Evolutionary conservation across 2,329 filamentous ascomycete species (phyloP).

Genomic region (Calycina marina): DNA sequence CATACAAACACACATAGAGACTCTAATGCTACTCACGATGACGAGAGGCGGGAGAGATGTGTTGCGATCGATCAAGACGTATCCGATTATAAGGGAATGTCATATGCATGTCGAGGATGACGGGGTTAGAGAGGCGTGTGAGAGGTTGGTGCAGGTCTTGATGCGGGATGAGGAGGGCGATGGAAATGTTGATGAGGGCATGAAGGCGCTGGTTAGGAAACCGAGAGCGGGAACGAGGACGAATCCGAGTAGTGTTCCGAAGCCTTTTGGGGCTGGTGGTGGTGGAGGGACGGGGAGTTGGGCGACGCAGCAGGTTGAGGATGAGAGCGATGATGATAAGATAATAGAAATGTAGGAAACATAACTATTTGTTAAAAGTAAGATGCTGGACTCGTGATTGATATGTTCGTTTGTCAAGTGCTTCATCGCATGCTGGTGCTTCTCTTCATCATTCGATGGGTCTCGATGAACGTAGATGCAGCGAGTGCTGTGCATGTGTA

Average conservation of each 20-base stretch:
- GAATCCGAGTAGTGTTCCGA: conserved; percentile 1
- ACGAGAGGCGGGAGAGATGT: conserved; percentile 60
- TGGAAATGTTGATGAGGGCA: conserved; percentile 17
- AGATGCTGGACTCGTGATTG: too few species aligned
- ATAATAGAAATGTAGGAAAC: conserved; percentile 23
- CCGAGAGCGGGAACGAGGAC: not conserved
- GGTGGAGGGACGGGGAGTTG: conserved; percentile 9
- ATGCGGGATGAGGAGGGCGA: conserved; percentile 23
- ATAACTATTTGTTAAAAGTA: too few species aligned
- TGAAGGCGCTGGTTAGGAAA: conserved; percentile 14
- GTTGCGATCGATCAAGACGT: conserved; percentile 66
- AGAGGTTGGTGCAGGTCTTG: conserved; percentile 65
- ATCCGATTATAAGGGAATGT: conserved; percentile 76
- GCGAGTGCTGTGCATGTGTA: too few species aligned
- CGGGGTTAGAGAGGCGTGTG: conserved; percentile 68
- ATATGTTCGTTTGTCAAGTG: too few species aligned
- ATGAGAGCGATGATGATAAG: conserved; percentile 20
- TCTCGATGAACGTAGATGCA: too few species aligned
- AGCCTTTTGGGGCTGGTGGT: conserved; percentile 5
- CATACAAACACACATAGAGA: conserved; percentile 79
- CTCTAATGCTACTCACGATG: conserved; percentile 67
- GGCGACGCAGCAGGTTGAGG: conserved; percentile 13
- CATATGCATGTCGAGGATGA: conserved; percentile 69
- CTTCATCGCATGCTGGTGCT: too few species aligned
- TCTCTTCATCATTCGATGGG: too few species aligned